Conservation (phyloP, 768 basidiomycete genomes). For the Lepiota venenata region DNA sequence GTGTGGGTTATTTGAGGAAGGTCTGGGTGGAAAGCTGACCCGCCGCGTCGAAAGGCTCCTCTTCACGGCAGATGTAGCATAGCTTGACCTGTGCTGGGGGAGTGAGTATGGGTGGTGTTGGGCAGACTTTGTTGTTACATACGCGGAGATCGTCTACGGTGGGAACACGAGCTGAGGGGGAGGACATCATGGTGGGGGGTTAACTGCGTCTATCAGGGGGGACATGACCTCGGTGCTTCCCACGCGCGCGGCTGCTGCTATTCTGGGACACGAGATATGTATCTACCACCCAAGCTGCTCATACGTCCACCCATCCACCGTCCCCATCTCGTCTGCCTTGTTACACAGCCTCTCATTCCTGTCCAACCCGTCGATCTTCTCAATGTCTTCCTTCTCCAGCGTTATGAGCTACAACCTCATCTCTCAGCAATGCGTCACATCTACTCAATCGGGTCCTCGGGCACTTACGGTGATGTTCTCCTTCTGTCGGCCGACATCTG, state of each 20-base stretch:
- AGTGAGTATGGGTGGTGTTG: too few species aligned
- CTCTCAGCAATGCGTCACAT: not conserved
- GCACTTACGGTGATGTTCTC: constrained; percentile 43
- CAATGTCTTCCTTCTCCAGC: constrained; percentile 1
- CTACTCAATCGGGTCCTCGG: too few species aligned
- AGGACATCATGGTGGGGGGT: constrained; percentile 6
- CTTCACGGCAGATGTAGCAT: constrained; percentile 80
- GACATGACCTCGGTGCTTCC: not conserved
- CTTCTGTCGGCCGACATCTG: constrained; percentile 41
- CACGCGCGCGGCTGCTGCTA: not conserved
- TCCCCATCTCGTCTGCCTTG: constrained; percentile 1
- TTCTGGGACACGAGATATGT: not conserved
- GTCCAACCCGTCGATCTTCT: constrained; percentile 3
- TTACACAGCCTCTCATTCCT: constrained; percentile 7
- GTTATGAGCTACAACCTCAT: not conserved
- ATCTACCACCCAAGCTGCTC: constrained; percentile 7
- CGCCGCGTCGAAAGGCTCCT: constrained; percentile 54
- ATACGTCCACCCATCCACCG: constrained; percentile 1
- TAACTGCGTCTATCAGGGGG: too few species aligned
- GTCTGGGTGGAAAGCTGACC: constrained; percentile 19
- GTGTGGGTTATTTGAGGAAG: not conserved
- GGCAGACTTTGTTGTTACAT: constrained; percentile 6
- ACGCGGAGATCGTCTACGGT: constrained; percentile 31
- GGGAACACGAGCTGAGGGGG: constrained; percentile 16
- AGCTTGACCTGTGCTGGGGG: constrained; percentile 51